Conservation (phyloP, 129 eudicot species). For the Saussurea involucrata region DNA sequence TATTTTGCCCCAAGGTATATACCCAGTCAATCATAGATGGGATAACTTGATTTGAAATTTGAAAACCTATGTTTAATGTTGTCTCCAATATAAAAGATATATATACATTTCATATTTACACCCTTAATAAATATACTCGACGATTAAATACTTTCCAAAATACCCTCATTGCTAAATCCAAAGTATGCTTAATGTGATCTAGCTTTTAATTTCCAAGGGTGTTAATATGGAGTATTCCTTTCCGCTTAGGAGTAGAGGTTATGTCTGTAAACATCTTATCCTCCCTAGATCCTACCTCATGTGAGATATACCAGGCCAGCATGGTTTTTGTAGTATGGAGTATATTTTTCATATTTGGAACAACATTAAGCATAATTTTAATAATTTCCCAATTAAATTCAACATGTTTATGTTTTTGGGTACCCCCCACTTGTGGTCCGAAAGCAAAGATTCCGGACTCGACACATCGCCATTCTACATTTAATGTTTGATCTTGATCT, state of each 20-base stretch:
- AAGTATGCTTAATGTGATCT: too few species aligned
- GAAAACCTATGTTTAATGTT: neutral
- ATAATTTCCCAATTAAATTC: neutral
- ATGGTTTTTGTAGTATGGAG: neutral
- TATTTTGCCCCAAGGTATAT: neutral
- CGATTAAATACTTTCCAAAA: neutral
- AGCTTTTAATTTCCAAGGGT: neutral
- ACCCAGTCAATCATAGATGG: neutral
- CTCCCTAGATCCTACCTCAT: neutral
- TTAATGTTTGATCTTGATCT: neutral
- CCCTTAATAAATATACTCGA: neutral
- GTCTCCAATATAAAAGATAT: neutral
- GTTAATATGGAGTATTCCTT: neutral
- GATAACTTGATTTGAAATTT: neutral
- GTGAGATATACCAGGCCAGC: neutral
- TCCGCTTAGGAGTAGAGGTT: neutral
- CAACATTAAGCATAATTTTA: neutral
- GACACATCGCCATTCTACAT: neutral
- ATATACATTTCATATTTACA: neutral
- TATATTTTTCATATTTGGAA: neutral
- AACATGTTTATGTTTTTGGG: slow-evolving; percentile 1
- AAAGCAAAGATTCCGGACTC: neutral
- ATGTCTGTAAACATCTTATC: neutral
- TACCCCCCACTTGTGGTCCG: neutral
- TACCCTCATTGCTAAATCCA: neutral